A percentile compares a stretch with the other conserved stretches of the same genome.
Conservation (phyloP, 176 grass and related monocot species). For the Aegilops sharonensis region DNA sequence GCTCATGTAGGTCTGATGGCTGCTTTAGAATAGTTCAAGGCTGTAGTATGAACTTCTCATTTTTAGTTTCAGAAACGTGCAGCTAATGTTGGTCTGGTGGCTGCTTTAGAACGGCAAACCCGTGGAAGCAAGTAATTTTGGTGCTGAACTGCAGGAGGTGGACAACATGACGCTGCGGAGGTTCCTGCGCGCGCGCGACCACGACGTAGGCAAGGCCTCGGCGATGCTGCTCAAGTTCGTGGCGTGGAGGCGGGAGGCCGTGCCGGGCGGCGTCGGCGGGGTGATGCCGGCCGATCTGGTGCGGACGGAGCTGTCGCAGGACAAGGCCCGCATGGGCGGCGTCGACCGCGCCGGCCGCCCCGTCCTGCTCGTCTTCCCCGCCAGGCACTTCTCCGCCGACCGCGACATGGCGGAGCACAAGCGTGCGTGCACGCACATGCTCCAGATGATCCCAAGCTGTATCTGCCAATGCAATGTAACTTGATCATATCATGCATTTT, state of each 20-base stretch:
- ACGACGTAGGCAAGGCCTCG: slow-evolving; percentile 53
- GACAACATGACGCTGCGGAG: slow-evolving; percentile 72
- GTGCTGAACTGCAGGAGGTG: slow-evolving; percentile 41
- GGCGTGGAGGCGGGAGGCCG: slow-evolving; percentile 54
- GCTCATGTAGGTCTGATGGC: too few species aligned
- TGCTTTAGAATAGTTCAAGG: too few species aligned
- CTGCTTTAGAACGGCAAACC: too few species aligned
- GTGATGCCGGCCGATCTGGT: slow-evolving; percentile 51
- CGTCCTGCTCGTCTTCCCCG: slow-evolving; percentile 43
- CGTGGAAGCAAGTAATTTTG: too few species aligned
- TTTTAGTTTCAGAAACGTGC: too few species aligned
- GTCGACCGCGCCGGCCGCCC: slow-evolving; percentile 57
- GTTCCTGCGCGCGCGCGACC: slow-evolving; percentile 77
- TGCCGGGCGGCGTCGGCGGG: slow-evolving; percentile 60
- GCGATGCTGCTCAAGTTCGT: slow-evolving; percentile 65
- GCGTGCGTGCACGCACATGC: slow-evolving; percentile 30
- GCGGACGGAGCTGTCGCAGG: slow-evolving; percentile 48
- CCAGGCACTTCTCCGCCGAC: slow-evolving; percentile 52
- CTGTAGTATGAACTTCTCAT: too few species aligned
- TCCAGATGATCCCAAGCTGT: too few species aligned
- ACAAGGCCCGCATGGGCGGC: slow-evolving; percentile 64
- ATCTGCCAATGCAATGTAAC: too few species aligned
- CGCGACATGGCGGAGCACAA: slow-evolving; percentile 70
- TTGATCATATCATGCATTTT: too few species aligned
- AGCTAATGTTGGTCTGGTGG: too few species aligned